phyloP scores from a whole-genome alignment of 1,139 yeast species.

The Yamadazyma atlantica region DNA sequence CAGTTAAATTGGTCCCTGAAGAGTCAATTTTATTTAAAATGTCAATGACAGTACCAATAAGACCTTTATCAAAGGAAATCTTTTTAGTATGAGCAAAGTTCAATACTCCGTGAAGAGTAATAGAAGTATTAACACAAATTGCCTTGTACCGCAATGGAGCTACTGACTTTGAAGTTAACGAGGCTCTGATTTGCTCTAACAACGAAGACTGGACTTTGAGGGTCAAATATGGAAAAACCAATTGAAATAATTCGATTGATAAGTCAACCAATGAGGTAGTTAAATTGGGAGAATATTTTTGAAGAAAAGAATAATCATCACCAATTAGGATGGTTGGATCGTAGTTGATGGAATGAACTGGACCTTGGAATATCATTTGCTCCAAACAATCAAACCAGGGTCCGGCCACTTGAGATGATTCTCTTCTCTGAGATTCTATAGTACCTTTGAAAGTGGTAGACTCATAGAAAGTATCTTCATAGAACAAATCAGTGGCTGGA shows the following conservation, averaged over 20 bases:
- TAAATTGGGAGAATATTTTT: conserved; percentile 30
- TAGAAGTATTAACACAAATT: conserved; percentile 57
- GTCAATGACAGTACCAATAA: conserved; percentile 54
- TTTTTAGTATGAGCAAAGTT: conserved; percentile 29
- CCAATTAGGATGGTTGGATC: conserved; percentile 35
- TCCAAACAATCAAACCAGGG: conserved; percentile 40
- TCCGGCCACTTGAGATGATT: background rate
- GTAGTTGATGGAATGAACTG: conserved; percentile 29
- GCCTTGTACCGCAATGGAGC: conserved; percentile 47
- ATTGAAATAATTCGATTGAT: conserved; percentile 73
- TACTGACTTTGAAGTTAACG: conserved; percentile 30
- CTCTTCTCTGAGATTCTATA: conserved; percentile 9
- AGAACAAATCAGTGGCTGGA: conserved; percentile 9
- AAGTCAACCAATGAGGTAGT: conserved; percentile 66
- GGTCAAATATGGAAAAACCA: conserved; percentile 72
- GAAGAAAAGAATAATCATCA: conserved; percentile 25
- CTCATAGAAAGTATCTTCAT: conserved; percentile 18
- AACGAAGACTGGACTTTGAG: conserved; percentile 82
- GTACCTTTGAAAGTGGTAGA: conserved; percentile 4
- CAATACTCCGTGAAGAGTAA: conserved; percentile 63
- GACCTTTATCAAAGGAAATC: conserved; percentile 38
- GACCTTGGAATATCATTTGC: conserved; percentile 21
- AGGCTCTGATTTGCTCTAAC: conserved; percentile 71
- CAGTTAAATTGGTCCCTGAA: conserved; percentile 38
- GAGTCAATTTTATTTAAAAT: conserved; percentile 52